Percentiles rank a stretch among this genome's conserved stretches.
Conservation (phyloP, 2,329 filamentous ascomycete genomes). For the Lomentospora prolificans region DNA sequence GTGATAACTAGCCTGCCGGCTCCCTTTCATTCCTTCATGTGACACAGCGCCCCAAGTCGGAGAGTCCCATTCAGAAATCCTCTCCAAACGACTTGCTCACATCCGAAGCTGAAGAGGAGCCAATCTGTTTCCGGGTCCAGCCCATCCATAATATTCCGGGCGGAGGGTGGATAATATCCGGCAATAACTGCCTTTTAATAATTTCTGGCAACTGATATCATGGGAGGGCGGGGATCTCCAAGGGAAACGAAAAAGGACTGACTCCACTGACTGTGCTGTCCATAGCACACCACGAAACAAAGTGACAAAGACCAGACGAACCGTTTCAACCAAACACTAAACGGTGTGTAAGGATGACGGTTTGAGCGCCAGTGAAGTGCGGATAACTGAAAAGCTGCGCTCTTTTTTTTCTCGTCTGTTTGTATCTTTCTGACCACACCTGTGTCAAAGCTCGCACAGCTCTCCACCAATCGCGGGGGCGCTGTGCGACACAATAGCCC, state of each 20-base stretch:
- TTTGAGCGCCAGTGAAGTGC: not conserved
- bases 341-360: not conserved
- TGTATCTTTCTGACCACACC: too few relatives aligned
- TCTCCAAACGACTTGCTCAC: too few relatives aligned
- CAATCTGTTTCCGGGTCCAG: not conserved
- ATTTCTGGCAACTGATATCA: not conserved
- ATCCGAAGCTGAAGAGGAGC: not conserved
- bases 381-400: not conserved
- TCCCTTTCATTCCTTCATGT: too few relatives aligned
- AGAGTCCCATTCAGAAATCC: not conserved
- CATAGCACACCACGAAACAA: not conserved
- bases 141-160: not conserved
- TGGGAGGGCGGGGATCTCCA: not conserved
- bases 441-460: too few relatives aligned
- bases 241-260: too few relatives aligned
- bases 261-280: too few relatives aligned
- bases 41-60: too few relatives aligned
- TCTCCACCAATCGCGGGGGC: too few relatives aligned
- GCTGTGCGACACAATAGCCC: too few relatives aligned
- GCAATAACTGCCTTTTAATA: not conserved
- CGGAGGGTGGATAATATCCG: not conserved
- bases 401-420: not conserved
- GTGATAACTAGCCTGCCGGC: too few relatives aligned
- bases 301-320: not conserved
- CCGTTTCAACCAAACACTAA: not conserved